Conservation (phyloP, 176 grass and related monocot genomes). For the Oryza australiensis region DNA sequence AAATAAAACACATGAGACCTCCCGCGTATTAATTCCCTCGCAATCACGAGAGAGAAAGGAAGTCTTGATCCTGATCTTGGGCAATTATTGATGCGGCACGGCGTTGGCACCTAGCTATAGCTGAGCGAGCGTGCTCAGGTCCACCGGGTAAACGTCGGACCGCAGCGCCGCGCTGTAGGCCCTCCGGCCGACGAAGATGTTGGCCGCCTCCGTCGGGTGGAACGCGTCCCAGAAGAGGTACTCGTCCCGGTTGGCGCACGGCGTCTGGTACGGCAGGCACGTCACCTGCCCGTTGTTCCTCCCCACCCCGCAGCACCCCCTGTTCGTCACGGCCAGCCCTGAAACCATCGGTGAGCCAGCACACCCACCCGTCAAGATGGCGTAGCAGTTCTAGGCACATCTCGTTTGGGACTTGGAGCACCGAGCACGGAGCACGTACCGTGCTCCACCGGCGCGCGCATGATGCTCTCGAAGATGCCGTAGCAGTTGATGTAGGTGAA, state of each 20-base stretch:
- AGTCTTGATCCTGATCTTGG: neutral
- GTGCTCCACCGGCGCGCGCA: conserved; percentile 38
- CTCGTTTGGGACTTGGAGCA: neutral
- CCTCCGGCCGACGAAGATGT: conserved; percentile 63
- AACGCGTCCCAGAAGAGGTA: conserved; percentile 99
- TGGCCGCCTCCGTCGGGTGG: conserved; percentile 90
- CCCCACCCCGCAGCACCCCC: conserved; percentile 91
- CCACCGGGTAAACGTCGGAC: conserved; percentile 78
- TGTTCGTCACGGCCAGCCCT: conserved; percentile 68
- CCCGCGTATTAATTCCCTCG: conserved; percentile 1
- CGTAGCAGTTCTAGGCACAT: neutral
- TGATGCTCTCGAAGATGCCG: conserved; percentile 69
- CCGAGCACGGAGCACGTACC: conserved; percentile 13
- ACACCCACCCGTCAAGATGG: neutral
- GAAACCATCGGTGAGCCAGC: neutral
- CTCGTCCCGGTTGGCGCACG: conserved; percentile 70
- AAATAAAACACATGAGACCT: neutral
- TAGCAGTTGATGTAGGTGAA: conserved; percentile 92
- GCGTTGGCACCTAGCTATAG: conserved; percentile 24
- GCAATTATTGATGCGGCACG: neutral
- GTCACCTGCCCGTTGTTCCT: conserved; percentile 98
- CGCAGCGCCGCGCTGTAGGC: conserved; percentile 57
- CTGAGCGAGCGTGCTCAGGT: conserved; percentile 57
- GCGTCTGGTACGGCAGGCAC: conserved; percentile 80
- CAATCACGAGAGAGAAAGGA: neutral